Percentiles rank a stretch among this genome's conserved stretches.
Evolutionary conservation across 139 green algal species (phyloP).

Genomic region (Coccomyxa sp.): DNA sequence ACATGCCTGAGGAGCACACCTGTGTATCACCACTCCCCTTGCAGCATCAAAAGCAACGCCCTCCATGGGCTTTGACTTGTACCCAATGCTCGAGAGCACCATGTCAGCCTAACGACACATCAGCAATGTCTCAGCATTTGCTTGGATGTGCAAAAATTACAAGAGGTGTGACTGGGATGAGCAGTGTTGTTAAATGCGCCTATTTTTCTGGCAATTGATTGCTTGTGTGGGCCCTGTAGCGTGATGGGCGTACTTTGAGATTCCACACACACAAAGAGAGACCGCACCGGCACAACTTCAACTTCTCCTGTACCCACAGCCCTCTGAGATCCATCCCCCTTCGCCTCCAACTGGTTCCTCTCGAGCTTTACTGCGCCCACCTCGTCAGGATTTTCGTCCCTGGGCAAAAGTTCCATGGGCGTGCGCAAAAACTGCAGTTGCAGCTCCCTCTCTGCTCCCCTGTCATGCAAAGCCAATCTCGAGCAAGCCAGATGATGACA

Average conservation of each 20-base stretch:
- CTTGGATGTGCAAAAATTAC: not conserved
- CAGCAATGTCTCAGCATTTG: not conserved
- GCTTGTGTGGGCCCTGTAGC: conserved; percentile 49
- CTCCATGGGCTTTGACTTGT: conserved; percentile 54
- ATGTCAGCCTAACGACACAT: conserved; percentile 28
- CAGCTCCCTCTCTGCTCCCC: conserved; percentile 27
- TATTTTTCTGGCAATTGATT: conserved; percentile 12
- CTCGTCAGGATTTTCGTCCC: not conserved
- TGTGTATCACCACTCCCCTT: conserved; percentile 65
- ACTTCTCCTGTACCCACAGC: conserved; percentile 60
- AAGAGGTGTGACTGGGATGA: not conserved
- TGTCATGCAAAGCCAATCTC: not conserved
- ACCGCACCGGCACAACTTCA: too few species aligned
- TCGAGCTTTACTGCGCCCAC: conserved; percentile 37
- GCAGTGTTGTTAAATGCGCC: not conserved
- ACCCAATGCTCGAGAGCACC: conserved; percentile 82
- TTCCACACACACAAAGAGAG: too few species aligned
- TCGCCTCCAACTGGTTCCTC: conserved; percentile 28
- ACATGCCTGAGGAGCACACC: conserved; percentile 8
- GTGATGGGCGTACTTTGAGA: too few species aligned
- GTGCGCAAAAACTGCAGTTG: conserved; percentile 73
- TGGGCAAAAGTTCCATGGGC: conserved; percentile 43
- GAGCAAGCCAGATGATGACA: not conserved
- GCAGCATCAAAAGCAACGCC: conserved; percentile 72
- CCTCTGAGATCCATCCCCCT: conserved; percentile 4